Evolutionary conservation across 2,329 filamentous ascomycete genomes (phyloP).

Genomic region (Trichoderma koningii): DNA sequence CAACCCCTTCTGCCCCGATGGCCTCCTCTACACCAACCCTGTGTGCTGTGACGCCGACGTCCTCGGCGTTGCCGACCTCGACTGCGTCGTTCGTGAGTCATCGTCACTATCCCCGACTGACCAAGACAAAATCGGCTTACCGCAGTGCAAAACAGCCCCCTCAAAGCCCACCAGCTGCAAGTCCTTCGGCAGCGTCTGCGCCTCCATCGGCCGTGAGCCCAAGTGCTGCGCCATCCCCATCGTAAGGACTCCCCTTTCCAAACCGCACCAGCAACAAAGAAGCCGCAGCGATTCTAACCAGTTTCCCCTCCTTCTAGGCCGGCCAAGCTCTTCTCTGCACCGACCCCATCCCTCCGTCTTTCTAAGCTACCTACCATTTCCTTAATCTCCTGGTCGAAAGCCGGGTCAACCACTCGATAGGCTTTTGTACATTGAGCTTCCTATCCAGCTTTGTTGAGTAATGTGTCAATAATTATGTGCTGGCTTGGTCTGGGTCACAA

Average conservation of each 20-base stretch:
- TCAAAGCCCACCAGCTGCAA: neutral
- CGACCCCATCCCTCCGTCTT: neutral
- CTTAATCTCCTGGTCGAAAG: too few species aligned
- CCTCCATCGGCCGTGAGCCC: neutral
- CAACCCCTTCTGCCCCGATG: slow-evolving; percentile 11
- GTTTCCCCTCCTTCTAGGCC: neutral
- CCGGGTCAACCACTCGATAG: neutral
- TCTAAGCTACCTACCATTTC: neutral
- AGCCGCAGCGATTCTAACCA: too few species aligned
- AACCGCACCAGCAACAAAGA: too few species aligned
- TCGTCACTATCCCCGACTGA: neutral
- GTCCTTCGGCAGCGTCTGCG: slow-evolving; percentile 21
- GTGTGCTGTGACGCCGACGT: slow-evolving; percentile 28
- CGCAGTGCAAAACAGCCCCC: neutral
- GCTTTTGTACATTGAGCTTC: slow-evolving; percentile 15
- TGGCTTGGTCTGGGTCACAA: neutral
- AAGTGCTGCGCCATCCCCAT: slow-evolving; percentile 26
- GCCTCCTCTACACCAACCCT: slow-evolving; percentile 21
- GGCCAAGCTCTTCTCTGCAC: slow-evolving; percentile 27
- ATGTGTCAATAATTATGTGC: slow-evolving; percentile 16
- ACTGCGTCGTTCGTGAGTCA: slow-evolving; percentile 26
- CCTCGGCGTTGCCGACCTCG: slow-evolving; percentile 12
- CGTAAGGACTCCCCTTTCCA: neutral
- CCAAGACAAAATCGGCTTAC: too few species aligned
- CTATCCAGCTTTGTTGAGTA: neutral